Evolutionary conservation across 2,329 filamentous ascomycete species (phyloP), one percentile per base, ranked within the genome.

Genomic region (Dryadomyces quercus-mongolicae): DNA sequence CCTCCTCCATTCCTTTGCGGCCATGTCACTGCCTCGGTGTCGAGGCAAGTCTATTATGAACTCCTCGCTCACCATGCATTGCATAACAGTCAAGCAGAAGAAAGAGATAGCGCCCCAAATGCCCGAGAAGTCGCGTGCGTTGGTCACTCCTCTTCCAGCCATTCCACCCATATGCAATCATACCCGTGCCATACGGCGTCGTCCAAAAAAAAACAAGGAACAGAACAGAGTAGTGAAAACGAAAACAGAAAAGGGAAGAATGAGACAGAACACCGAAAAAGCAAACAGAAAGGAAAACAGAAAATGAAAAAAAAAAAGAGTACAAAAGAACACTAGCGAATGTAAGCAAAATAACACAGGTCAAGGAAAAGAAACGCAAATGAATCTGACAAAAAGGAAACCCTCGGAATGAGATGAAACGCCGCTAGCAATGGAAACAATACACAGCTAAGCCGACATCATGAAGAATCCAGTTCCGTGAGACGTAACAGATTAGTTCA

Each of bases 351-450:
- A 45, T 18, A 18, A 45, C 12, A 20, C 7, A 31, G 40, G 18
- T 5, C 13, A 20, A 5, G 15, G 15, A 46, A 34, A 53, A 43
- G 16, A 45, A 51, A 44, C 16, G 20, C 12, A 50, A 42, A 50
- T 18, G 3, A 40, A 40, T 15, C n/a, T 21, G 22, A 20, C 22
- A 16, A 31, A 31, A 44, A n/a, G 49, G 16, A 5, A 31, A 51
- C 6, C 36, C 10, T 40, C 15, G 15, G 20, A 51, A 43, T 42
- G 36, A 42, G 25, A 43, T 36, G 20, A 55, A 49, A 55, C 50
- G 52, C 50, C 50, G 48, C 21, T 49, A 38, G 49, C 51, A 54
- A 58, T 56, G 59, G 59, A 58, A 62, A 61, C 62, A 22, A 53
- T 38, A 49, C 47, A 44, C 21, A 22, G 16, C 12, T 46, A 21